These are phyloP conservation scores for Lathyrus aphaca DNA, from an alignment of 306 rosid species.

Conservation along the genomic window DNA sequence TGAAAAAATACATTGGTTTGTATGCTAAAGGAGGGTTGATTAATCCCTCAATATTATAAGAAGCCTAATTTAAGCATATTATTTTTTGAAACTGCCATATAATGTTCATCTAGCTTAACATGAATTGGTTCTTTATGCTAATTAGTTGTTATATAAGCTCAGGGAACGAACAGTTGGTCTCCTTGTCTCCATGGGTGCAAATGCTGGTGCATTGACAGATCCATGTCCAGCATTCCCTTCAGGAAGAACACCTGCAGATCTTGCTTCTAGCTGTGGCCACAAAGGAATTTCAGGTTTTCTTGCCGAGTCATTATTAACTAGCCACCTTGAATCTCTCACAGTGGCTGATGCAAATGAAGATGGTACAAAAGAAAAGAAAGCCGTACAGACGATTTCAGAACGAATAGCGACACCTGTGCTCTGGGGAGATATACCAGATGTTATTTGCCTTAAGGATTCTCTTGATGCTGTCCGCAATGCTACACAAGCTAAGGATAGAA, in stretches of 20 bases:
- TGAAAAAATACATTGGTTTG: conserved; percentile 24
- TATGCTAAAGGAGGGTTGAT: conserved; percentile 22
- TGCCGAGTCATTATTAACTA: conserved; percentile 72
- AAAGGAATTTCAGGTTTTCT: conserved; percentile 93
- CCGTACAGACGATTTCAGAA: conserved; percentile 66
- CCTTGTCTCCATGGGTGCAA: conserved; percentile 72
- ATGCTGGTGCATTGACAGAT: conserved; percentile 72
- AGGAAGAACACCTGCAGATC: conserved; percentile 73
- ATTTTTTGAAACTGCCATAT: conserved; percentile 18
- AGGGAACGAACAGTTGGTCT: conserved; percentile 80
- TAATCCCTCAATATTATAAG: conserved; percentile 8
- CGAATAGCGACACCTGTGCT: conserved; percentile 58
- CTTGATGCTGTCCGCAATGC: conserved; percentile 86
- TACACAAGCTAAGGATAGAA: conserved; percentile 82
- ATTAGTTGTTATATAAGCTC: conserved; percentile 36
- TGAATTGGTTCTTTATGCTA: conserved; percentile 30
- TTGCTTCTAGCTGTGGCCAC: conserved; percentile 73
- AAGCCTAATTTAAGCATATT: conserved; percentile 32
- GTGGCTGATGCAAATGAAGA: conserved; percentile 56
- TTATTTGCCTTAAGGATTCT: conserved; percentile 78
- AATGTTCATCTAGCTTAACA: conserved; percentile 24
- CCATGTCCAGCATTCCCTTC: conserved; percentile 67
- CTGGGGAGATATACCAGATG: conserved; percentile 54
- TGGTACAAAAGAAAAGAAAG: conserved; percentile 45
- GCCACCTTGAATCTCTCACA: conserved; percentile 58